phyloP scores from a whole-genome alignment of 805 yeast species.

The Huiozyma sinensis region DNA sequence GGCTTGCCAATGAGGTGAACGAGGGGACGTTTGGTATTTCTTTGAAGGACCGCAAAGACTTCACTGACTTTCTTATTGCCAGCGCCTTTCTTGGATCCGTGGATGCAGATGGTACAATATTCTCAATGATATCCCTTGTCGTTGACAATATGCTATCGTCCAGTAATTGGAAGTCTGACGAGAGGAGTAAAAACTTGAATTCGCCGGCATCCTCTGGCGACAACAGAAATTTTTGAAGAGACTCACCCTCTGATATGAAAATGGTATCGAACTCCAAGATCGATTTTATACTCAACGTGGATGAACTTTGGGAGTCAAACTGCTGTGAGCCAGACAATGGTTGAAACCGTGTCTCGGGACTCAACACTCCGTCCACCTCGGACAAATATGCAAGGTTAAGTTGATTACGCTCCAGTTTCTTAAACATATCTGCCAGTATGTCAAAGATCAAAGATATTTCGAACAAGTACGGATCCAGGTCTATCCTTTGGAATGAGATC shows the following conservation, averaged over 20 bases:
- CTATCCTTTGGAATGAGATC: slow-evolving; percentile 37
- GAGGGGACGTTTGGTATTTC: slow-evolving; percentile 9
- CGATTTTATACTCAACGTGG: slow-evolving; percentile 4
- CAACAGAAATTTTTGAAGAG: slow-evolving; percentile 30
- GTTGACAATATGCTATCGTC: slow-evolving; percentile 20
- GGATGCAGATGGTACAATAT: neutral
- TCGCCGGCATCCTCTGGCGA: slow-evolving; percentile 35
- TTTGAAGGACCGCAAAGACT: slow-evolving; percentile 15
- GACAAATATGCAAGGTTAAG: neutral
- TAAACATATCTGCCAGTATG: slow-evolving; percentile 21
- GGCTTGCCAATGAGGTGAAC: neutral
- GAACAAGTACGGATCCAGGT: slow-evolving; percentile 38
- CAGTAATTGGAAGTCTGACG: slow-evolving; percentile 21
- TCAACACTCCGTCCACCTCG: too few species aligned
- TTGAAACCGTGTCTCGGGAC: neutral
- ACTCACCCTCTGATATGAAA: slow-evolving; percentile 28
- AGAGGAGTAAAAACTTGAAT: slow-evolving; percentile 30
- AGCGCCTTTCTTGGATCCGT: neutral
- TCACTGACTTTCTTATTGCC: slow-evolving; percentile 3
- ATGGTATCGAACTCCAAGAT: slow-evolving; percentile 29
- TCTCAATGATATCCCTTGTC: slow-evolving; percentile 17
- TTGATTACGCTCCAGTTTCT: neutral
- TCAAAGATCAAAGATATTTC: slow-evolving; percentile 37
- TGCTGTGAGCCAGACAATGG: neutral
- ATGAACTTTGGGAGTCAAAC: neutral